These are phyloP conservation scores for Besnoitia besnoiti DNA, from an alignment of 169 alveolate species.

Conservation along the genomic window DNA sequence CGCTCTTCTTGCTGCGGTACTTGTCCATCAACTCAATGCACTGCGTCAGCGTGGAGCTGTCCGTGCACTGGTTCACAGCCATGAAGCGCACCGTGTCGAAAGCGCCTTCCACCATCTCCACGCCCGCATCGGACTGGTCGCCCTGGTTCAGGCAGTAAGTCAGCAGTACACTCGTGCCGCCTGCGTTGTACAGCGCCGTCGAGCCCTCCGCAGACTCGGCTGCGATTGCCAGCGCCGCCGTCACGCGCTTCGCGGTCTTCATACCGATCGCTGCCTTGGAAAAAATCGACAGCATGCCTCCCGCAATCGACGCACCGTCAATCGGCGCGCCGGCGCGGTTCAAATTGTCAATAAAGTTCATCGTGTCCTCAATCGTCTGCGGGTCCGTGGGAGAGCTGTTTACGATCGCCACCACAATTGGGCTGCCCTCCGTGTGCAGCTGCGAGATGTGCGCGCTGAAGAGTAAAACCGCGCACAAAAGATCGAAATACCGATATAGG, in stretches of 20 bases:
- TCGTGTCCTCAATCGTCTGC: conserved; percentile 80
- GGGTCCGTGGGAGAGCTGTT: conserved; percentile 82
- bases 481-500: no score
- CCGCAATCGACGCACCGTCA: conserved; percentile 75
- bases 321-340: conserved; percentile 70
- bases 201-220: conserved; percentile 76
- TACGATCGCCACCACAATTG: conserved; percentile 80
- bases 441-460: conserved; percentile 71
- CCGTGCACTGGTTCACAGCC: conserved; percentile 62
- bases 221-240: conserved; percentile 74
- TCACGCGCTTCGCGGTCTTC: conserved; percentile 73
- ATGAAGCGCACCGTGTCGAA: conserved; percentile 55
- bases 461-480: no score
- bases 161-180: conserved; percentile 67
- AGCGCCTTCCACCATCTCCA: conserved; percentile 60
- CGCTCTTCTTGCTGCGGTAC: conserved; percentile 65
- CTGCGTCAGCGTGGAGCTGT: conserved; percentile 49
- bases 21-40: conserved; percentile 67
- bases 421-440: conserved; percentile 81
- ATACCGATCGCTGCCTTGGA: conserved; percentile 66
- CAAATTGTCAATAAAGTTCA: conserved; percentile 81
- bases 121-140: conserved; percentile 64
- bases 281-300: conserved; percentile 74
- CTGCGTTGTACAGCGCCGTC: conserved; percentile 73
- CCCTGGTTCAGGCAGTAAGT: conserved; percentile 63